A percentile compares a stretch with the other conserved stretches of the same genome.
Conservation (phyloP, 1,139 yeast species). For the Yamadazyma dushanensis region DNA sequence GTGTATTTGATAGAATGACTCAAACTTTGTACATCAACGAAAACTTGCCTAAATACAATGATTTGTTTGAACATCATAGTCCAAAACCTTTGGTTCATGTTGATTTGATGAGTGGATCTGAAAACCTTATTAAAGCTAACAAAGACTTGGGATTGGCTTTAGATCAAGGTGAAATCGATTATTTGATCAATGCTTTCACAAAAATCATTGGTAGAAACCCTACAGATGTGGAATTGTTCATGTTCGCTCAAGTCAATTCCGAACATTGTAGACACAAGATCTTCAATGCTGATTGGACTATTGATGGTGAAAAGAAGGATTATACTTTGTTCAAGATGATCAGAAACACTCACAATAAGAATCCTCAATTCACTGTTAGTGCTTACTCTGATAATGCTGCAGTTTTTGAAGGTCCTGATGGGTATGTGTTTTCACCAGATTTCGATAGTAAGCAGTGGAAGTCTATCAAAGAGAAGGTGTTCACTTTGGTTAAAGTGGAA, state of each 20-base stretch:
- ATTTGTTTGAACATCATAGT: slow-evolving; percentile 71
- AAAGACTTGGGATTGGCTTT: slow-evolving; percentile 85
- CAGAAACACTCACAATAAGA: slow-evolving; percentile 82
- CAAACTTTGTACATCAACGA: slow-evolving; percentile 58
- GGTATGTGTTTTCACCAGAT: slow-evolving; percentile 78
- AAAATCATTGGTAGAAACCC: slow-evolving; percentile 83
- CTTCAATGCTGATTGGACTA: slow-evolving; percentile 98
- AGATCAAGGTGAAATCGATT: slow-evolving; percentile 89
- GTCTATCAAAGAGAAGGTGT: slow-evolving; percentile 73
- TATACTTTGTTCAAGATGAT: slow-evolving; percentile 89
- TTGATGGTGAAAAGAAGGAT: slow-evolving; percentile 78
- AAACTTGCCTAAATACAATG: slow-evolving; percentile 61
- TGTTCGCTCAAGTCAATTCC: slow-evolving; percentile 99
- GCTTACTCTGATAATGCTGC: slow-evolving; percentile 99
- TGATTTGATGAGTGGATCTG: slow-evolving; percentile 60
- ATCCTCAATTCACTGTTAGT: slow-evolving; percentile 81
- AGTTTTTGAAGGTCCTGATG: slow-evolving; percentile 85
- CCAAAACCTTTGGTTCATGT: slow-evolving; percentile 87
- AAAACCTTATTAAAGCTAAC: slow-evolving; percentile 73
- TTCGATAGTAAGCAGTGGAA: slow-evolving; percentile 70
- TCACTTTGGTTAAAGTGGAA: slow-evolving; percentile 92
- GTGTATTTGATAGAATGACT: slow-evolving; percentile 94
- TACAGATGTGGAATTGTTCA: slow-evolving; percentile 95
- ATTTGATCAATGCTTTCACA: slow-evolving; percentile 77
- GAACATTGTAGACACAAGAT: slow-evolving; percentile 99